These are phyloP conservation scores for Neurospora sp. DNA, from an alignment of 495 filamentous ascomycete genomes.

Conservation along the genomic window DNA sequence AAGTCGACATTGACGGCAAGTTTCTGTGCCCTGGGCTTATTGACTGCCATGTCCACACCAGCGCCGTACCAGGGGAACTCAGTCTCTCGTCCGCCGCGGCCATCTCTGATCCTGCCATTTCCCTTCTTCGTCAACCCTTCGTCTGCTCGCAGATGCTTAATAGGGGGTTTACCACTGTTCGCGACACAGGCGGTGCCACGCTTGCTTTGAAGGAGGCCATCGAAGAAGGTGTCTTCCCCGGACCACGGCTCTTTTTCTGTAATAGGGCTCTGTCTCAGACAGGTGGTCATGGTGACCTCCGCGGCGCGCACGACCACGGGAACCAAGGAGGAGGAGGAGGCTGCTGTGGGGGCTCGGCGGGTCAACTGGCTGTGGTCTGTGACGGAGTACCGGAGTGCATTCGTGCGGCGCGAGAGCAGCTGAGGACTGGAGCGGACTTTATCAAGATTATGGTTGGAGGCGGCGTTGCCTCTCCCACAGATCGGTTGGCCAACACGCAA, in stretches of 20 bases:
- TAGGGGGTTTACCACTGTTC: conserved; percentile 43
- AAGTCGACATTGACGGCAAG: conserved; percentile 32
- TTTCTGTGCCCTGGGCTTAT: conserved; percentile 47
- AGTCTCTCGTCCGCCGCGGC: conserved; percentile 8
- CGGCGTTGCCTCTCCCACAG: conserved; percentile 42
- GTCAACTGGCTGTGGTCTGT: conserved; percentile 28
- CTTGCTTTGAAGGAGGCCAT: conserved; percentile 41
- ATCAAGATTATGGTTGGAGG: conserved; percentile 50
- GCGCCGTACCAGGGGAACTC: conserved; percentile 31
- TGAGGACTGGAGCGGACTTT: conserved; percentile 43
- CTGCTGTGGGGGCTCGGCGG: conserved; percentile 28
- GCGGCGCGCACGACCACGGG: conserved; percentile 19
- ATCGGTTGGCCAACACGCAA: conserved; percentile 39
- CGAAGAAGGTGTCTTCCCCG: conserved; percentile 38
- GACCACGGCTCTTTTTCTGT: conserved; percentile 31
- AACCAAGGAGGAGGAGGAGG: conserved; percentile 24
- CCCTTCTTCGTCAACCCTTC: conserved; percentile 34
- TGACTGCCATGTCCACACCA: conserved; percentile 50
- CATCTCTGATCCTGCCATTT: conserved; percentile 5
- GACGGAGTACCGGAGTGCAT: conserved; percentile 44
- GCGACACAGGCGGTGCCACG: conserved; percentile 43
- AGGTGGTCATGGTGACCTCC: conserved; percentile 45
- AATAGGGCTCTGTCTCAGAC: conserved; percentile 37
- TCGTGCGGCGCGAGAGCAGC: conserved; percentile 38
- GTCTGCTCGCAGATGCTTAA: conserved; percentile 37